Evolutionary conservation across 2,329 filamentous ascomycete genomes (phyloP).

Genomic region (Amesomyces nigricolor): DNA sequence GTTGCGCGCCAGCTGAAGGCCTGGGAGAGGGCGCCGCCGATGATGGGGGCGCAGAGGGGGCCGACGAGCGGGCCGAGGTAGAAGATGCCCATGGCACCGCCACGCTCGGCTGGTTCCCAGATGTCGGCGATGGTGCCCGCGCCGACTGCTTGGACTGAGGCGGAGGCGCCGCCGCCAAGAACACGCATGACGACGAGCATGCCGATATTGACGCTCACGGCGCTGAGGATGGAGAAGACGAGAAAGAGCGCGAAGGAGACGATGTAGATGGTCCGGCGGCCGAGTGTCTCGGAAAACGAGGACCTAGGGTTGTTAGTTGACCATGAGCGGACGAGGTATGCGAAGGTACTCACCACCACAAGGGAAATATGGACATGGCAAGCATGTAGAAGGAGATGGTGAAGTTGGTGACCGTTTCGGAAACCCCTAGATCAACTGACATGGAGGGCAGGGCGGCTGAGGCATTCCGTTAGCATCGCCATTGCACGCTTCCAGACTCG

Average conservation of each 20-base stretch:
- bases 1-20: conserved; percentile 68
- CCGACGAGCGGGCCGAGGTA: conserved; percentile 74
- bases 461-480: not conserved
- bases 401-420: conserved; percentile 64
- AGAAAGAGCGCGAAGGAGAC: conserved; percentile 67
- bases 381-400: conserved; percentile 78
- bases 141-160: conserved; percentile 76
- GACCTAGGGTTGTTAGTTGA: conserved; percentile 37
- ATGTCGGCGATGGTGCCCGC: conserved; percentile 79
- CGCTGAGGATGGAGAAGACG: conserved; percentile 64
- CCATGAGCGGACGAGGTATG: not conserved
- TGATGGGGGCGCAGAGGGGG: conserved; percentile 68
- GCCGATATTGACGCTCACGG: conserved; percentile 60
- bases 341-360: conserved; percentile 60
- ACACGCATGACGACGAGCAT: conserved; percentile 77
- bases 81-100: conserved; percentile 75
- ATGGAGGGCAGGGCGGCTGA: conserved; percentile 64
- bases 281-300: conserved; percentile 67
- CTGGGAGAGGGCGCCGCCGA: conserved; percentile 68
- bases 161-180: conserved; percentile 68
- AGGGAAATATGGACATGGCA: conserved; percentile 73
- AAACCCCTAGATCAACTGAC: conserved; percentile 54
- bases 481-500: no score
- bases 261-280: conserved; percentile 73
- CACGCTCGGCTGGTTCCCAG: conserved; percentile 68